A percentile compares a stretch with the other conserved stretches of the same genome.
phyloP scores from a whole-genome alignment of 805 yeast species.

The Millerozyma miso region DNA sequence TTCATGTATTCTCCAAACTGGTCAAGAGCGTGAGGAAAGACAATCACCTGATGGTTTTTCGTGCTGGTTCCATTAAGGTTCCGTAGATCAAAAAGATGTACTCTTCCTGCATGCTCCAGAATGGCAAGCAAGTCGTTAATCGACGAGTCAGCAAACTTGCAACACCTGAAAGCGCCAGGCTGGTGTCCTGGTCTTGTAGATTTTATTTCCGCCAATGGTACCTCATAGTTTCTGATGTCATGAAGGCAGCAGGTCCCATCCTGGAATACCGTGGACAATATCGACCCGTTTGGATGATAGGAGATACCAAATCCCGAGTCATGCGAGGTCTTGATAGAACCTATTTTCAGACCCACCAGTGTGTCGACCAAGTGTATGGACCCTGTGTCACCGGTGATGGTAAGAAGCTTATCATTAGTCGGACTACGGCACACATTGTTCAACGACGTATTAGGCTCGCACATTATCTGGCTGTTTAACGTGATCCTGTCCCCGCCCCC shows the following conservation, averaged over 20 bases:
- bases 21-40: slow-evolving; percentile 52
- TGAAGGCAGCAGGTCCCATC: slow-evolving; percentile 77
- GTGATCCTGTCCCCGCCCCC: slow-evolving; percentile 40
- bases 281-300: slow-evolving; percentile 68
- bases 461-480: slow-evolving; percentile 39
- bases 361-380: slow-evolving; percentile 57
- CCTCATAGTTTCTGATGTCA: slow-evolving; percentile 60
- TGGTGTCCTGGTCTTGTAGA: slow-evolving; percentile 56
- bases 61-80: slow-evolving; percentile 37
- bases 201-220: slow-evolving; percentile 50
- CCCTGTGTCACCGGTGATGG: slow-evolving; percentile 75
- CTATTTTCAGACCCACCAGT: slow-evolving; percentile 21
- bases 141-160: slow-evolving; percentile 46
- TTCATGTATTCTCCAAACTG: slow-evolving; percentile 30
- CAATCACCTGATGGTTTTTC: slow-evolving; percentile 69
- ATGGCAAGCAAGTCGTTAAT: slow-evolving; percentile 73
- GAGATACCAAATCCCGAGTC: slow-evolving; percentile 84
- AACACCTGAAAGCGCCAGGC: slow-evolving; percentile 66
- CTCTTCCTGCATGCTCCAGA: slow-evolving; percentile 81
- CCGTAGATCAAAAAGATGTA: slow-evolving; percentile 79
- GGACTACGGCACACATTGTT: slow-evolving; percentile 73
- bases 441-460: slow-evolving; percentile 57
- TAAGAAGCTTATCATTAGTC: slow-evolving; percentile 20
- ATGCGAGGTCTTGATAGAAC: slow-evolving; percentile 50
- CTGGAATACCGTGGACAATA: slow-evolving; percentile 79